A percentile compares a stretch with the other conserved stretches of the same genome.
Evolutionary conservation across 176 grass and related monocot species (phyloP).

Genomic region (Echinochloa phyllopogon): DNA sequence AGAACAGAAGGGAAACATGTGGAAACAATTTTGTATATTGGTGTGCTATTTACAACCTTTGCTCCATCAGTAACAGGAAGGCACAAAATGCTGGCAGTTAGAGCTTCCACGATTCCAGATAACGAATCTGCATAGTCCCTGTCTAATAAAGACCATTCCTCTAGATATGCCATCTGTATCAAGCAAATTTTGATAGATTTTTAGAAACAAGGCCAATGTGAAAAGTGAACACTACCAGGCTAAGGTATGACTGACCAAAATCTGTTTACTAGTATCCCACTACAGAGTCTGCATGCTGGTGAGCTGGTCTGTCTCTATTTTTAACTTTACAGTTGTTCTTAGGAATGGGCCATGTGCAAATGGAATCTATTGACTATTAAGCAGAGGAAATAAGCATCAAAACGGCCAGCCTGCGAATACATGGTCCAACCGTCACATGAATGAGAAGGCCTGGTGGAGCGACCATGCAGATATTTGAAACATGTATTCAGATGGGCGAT

Average conservation of each 20-base stretch:
- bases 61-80: constrained; percentile 83
- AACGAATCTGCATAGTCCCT: constrained; percentile 67
- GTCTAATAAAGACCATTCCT: constrained; percentile 84
- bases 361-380: constrained; percentile 21
- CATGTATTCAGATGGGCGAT: constrained; percentile 21
- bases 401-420: constrained; percentile 8
- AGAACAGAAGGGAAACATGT: constrained; percentile 12
- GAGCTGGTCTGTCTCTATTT: constrained; percentile 30
- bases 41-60: constrained; percentile 64
- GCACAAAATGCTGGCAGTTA: constrained; percentile 80
- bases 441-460: background rate
- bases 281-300: constrained; percentile 25
- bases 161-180: constrained; percentile 81
- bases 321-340: constrained; percentile 47
- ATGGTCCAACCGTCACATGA: background rate
- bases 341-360: constrained; percentile 24
- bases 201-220: constrained; percentile 3
- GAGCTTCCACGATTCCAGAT: constrained; percentile 70
- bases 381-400: constrained; percentile 22
- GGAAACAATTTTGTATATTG: constrained; percentile 3
- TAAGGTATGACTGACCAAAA: constrained; percentile 26
- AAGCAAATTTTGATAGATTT: constrained; percentile 32
- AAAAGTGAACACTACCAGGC: constrained; percentile 17
- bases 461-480: constrained; percentile 21
- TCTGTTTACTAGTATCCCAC: background rate